Conservation (phyloP, 192 early-diverging fungal species). For the Lobosporangium transversale region DNA sequence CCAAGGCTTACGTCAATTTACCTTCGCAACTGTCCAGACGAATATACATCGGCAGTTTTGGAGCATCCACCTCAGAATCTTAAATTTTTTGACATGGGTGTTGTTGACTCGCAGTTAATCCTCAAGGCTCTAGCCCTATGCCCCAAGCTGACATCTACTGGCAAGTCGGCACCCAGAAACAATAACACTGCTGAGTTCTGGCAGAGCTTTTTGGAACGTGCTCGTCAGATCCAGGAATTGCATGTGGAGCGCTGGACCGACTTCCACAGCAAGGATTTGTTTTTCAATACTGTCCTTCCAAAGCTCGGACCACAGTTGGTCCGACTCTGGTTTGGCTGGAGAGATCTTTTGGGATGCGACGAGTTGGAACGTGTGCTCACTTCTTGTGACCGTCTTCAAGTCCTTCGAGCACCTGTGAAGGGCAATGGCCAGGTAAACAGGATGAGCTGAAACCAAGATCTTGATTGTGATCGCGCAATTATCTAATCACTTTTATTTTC, state of each 20-base stretch:
- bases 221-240: slow-evolving; percentile 49
- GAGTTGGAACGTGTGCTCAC: slow-evolving; percentile 46
- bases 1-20: slow-evolving; percentile 31
- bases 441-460: background rate
- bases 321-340: slow-evolving; percentile 50
- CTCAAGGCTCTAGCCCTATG: slow-evolving; percentile 38
- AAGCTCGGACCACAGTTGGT: slow-evolving; percentile 48
- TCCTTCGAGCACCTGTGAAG: slow-evolving; percentile 50
- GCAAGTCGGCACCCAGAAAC: slow-evolving; percentile 44
- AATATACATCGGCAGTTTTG: slow-evolving; percentile 31
- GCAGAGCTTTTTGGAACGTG: slow-evolving; percentile 43
- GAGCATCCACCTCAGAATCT: slow-evolving; percentile 42
- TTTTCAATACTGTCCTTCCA: slow-evolving; percentile 48
- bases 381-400: slow-evolving; percentile 44
- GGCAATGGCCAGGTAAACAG: slow-evolving; percentile 51
- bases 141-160: slow-evolving; percentile 45
- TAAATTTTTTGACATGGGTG: slow-evolving; percentile 52
- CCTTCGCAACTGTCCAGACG: slow-evolving; percentile 41
- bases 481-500: background rate
- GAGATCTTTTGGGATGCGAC: slow-evolving; percentile 49
- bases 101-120: slow-evolving; percentile 41
- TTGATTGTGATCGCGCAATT: no score
- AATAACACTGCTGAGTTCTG: slow-evolving; percentile 51
- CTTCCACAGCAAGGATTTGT: slow-evolving; percentile 50
- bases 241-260: slow-evolving; percentile 53